Conservation (phyloP, 2,329 filamentous ascomycete species). For the Aureobasidium melanogenum region DNA sequence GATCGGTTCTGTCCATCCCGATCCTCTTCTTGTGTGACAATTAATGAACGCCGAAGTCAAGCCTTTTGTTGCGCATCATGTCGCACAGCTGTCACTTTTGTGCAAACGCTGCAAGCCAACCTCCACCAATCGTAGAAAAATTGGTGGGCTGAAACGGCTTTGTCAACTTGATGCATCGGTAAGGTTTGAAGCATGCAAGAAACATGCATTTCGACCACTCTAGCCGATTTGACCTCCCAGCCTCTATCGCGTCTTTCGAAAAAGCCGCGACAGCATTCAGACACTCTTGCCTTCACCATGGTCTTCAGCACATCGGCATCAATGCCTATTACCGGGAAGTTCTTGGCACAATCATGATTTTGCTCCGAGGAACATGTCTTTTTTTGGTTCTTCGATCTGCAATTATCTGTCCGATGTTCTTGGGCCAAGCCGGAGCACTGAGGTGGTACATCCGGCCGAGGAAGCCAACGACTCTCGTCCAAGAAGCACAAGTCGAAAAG, state of each 20-base stretch:
- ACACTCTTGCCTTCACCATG: background rate
- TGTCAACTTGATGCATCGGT: background rate
- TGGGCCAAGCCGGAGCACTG: conserved; percentile 1
- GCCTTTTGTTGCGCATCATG: background rate
- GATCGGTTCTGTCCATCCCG: background rate
- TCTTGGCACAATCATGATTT: background rate
- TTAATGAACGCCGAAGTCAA: background rate
- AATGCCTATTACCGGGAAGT: background rate
- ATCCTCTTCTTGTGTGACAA: background rate
- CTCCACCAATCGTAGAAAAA: background rate
- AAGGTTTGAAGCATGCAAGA: conserved; percentile 8
- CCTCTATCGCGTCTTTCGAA: background rate
- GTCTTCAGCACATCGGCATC: background rate
- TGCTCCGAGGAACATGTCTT: background rate
- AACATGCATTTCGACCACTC: background rate
- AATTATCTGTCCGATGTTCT: background rate
- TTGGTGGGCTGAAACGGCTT: background rate
- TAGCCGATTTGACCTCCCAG: conserved; percentile 1
- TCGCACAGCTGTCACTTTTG: background rate
- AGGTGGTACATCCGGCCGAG: background rate
- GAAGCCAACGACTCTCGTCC: background rate
- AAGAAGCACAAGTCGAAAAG: background rate
- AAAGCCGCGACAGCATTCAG: background rate
- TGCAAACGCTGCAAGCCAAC: background rate
- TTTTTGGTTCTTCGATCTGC: background rate